Base-by-base conservation (phyloP, 2,329 filamentous ascomycete genomes). In the Colletotrichum navitas region DNA sequence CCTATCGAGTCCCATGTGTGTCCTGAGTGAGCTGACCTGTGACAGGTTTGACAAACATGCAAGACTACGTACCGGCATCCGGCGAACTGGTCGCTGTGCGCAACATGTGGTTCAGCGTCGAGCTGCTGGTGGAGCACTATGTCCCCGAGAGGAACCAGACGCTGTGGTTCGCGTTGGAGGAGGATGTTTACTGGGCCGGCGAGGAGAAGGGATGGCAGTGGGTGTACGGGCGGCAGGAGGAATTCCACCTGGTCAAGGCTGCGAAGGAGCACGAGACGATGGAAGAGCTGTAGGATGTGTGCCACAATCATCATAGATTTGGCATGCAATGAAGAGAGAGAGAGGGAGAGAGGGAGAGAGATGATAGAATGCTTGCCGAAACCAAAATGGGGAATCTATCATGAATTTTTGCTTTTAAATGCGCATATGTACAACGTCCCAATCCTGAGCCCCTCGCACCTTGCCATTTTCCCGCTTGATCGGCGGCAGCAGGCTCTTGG, bases 51-150 rank as follows among this genome's bases (percentile, higher is more conserved):
- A 84, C 83, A 1, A 87, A 87, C 71, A 78, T 86, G 24, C 85
- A 87, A 74, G 81, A 83, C 5, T 76, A 77, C n/a, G 85, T 87
- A 7, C 83, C 84, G 0, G 78, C 84, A 6, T 76, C 86, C 0
- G 85, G 85, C 12, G 84, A 87, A 45, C 73, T 86, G 55, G 83
- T 83, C 0, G 73, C 86, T 16, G 74, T 87, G 49, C 77, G 82
- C 60, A 77, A 83, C 52, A 86, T 81, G 11, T 87, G 85, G 75
- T 86, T 86, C 75, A 87, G 85, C 76, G 80, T 87, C 63, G 85
- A 87, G 77, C 80, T 87, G n/a, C 81, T 80, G 63, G 85, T 84
- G 3, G 81, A 84, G 75, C 82, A 85, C 73, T 85, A 81, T 65
- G 82, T 86, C 10, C 81, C 82, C 0, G 85, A 86, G 75, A 75